A percentile compares a stretch with the other conserved stretches of the same genome.
Evolutionary conservation across 2,329 filamentous ascomycete genomes (phyloP).

Genomic region (Alternaria sp.): DNA sequence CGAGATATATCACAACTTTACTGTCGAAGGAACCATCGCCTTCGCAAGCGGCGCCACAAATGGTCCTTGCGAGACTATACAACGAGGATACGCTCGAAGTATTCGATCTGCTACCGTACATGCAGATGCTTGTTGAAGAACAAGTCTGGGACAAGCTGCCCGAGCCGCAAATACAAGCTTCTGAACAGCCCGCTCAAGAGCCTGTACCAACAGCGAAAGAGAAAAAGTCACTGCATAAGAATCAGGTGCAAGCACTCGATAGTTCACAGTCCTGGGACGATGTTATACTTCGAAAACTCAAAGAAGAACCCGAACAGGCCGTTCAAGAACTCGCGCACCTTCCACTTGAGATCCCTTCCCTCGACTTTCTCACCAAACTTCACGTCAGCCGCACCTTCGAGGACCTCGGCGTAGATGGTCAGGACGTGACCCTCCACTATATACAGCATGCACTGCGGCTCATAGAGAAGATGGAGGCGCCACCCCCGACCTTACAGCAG

Average conservation of each 20-base stretch:
- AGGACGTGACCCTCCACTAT: constrained; percentile 42
- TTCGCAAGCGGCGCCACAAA: constrained; percentile 22
- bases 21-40: constrained; percentile 14
- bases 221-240: not conserved
- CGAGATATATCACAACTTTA: constrained; percentile 41
- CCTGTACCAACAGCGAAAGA: not conserved
- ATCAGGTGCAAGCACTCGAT: not conserved
- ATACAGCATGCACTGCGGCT: constrained; percentile 51
- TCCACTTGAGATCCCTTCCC: constrained; percentile 48
- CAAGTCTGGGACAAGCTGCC: constrained; percentile 45
- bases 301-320: constrained; percentile 31
- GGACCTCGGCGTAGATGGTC: constrained; percentile 37
- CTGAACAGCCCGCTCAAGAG: not conserved
- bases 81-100: constrained; percentile 11
- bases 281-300: constrained; percentile 29
- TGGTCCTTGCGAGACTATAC: constrained; percentile 26
- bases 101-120: constrained; percentile 41
- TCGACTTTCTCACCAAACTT: constrained; percentile 53
- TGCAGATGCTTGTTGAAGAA: constrained; percentile 50
- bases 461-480: constrained; percentile 43
- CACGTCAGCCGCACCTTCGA: constrained; percentile 38
- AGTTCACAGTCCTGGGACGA: constrained; percentile 33
- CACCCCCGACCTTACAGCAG: constrained; percentile 8
- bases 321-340: constrained; percentile 45
- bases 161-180: constrained; percentile 13